Conservation (phyloP, 352 stramenopile genomes). For the Phytophthora cryptogea region DNA sequence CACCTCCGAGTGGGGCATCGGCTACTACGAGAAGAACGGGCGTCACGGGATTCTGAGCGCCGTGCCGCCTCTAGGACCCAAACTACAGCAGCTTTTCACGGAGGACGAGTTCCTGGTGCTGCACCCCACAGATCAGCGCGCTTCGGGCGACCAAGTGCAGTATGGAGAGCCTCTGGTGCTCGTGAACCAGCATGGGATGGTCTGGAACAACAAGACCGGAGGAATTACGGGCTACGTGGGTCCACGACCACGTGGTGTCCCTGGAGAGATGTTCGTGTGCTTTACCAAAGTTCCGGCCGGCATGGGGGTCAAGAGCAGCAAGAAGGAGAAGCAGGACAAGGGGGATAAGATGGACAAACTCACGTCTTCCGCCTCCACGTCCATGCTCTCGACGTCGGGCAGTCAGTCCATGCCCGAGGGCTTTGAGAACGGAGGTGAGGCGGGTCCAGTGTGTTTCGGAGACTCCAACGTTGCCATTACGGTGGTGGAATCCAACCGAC, state of each 20-base stretch:
- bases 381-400: conserved; percentile 23
- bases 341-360: conserved; percentile 23
- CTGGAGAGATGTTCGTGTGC: conserved; percentile 79
- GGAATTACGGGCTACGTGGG: conserved; percentile 87
- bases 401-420: conserved; percentile 25
- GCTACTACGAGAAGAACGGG: conserved; percentile 88
- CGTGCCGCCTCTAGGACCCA: conserved; percentile 77
- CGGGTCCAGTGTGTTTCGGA: conserved; percentile 59
- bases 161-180: conserved; percentile 81
- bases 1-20: conserved; percentile 48
- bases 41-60: conserved; percentile 84
- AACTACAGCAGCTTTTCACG: conserved; percentile 73
- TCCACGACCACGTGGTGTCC: conserved; percentile 61
- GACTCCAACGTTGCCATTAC: conserved; percentile 75
- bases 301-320: conserved; percentile 28
- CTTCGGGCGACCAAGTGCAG: conserved; percentile 54
- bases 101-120: conserved; percentile 85
- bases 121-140: conserved; percentile 55
- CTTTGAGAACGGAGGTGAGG: conserved; percentile 3
- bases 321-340: conserved; percentile 34
- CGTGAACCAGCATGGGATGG: conserved; percentile 83
- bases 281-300: conserved; percentile 45
- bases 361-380: conserved; percentile 22
- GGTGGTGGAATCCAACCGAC: conserved; percentile 81
- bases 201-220: conserved; percentile 91